Evolutionary conservation across 495 filamentous ascomycete genomes (phyloP).

Genomic region (Penicillium taxi): DNA sequence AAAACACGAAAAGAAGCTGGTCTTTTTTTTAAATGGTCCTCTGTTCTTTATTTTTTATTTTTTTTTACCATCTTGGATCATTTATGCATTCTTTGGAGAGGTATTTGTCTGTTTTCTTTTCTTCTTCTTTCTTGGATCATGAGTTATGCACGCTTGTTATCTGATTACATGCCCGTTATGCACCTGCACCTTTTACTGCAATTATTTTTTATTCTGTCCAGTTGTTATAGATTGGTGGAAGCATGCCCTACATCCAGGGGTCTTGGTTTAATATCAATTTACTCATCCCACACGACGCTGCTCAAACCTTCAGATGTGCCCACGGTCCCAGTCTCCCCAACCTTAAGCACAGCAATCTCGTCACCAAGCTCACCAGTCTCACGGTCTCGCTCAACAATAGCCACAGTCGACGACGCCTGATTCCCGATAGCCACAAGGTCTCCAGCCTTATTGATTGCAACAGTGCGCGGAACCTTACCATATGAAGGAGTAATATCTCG

Average conservation of each 20-base stretch:
- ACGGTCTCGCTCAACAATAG: constrained; percentile 50
- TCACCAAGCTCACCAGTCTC: constrained; percentile 48
- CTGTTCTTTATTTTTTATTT: constrained; percentile 7
- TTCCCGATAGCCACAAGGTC: constrained; percentile 54
- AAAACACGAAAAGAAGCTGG: constrained; percentile 19
- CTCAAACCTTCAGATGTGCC: constrained; percentile 44
- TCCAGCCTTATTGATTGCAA: constrained; percentile 57
- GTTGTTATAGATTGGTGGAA: not conserved
- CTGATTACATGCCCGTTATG: not conserved
- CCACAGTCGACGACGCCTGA: constrained; percentile 51
- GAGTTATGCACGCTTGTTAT: constrained; percentile 5
- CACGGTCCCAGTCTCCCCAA: constrained; percentile 25
- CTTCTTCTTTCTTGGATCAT: constrained; percentile 5
- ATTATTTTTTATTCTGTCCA: not conserved
- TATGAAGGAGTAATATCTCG: constrained; percentile 47
- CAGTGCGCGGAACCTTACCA: constrained; percentile 55
- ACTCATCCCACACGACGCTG: constrained; percentile 56
- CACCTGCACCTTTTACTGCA: not conserved
- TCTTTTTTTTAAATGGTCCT: constrained; percentile 14
- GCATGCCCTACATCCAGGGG: no score
- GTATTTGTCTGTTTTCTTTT: not conserved
- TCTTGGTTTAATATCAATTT: constrained; percentile 5
- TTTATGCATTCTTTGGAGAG: constrained; percentile 3
- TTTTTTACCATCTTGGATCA: constrained; percentile 5
- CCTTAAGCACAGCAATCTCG: constrained; percentile 33